Evolutionary conservation across 192 early-diverging fungal genomes (phyloP).

Genomic region (Fimicolochytrium jonesii): DNA sequence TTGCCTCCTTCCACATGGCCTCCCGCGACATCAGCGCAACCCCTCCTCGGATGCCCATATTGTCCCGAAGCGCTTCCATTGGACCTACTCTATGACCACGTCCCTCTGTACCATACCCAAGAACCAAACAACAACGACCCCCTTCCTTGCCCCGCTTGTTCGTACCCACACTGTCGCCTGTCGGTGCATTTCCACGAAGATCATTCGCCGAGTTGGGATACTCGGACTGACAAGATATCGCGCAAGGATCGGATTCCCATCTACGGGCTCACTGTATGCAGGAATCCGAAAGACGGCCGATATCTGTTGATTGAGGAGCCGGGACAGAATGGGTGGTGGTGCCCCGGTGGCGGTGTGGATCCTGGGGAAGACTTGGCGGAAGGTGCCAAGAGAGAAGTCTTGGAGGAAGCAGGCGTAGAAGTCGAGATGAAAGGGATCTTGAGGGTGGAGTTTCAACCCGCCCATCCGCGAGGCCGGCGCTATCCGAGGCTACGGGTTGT

Average conservation of each 20-base stretch:
- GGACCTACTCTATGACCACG: constrained; percentile 6
- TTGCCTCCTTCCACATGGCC: background rate
- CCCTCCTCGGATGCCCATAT: constrained; percentile 20
- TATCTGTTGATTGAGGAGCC: constrained; percentile 27
- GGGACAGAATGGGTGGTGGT: constrained; percentile 22
- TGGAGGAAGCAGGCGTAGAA: constrained; percentile 27
- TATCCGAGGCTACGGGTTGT: constrained; percentile 25
- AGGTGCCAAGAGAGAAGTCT: constrained; percentile 20
- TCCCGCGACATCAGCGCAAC: background rate
- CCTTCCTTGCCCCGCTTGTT: constrained; percentile 18
- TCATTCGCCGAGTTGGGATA: no score
- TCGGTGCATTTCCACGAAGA: constrained; percentile 21
- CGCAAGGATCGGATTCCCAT: constrained; percentile 16
- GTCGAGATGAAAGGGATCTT: constrained; percentile 25
- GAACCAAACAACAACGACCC: constrained; percentile 9
- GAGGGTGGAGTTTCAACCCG: constrained; percentile 24
- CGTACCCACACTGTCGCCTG: background rate
- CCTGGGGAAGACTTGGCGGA: constrained; percentile 25
- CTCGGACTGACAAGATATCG: background rate
- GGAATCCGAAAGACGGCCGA: constrained; percentile 5
- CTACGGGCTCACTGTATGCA: constrained; percentile 30
- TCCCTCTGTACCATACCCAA: constrained; percentile 27
- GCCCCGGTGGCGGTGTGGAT: constrained; percentile 33
- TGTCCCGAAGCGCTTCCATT: constrained; percentile 4
- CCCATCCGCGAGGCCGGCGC: constrained; percentile 14